Evolutionary conservation across 371 early-diverging fungal species (phyloP).

Genomic region (Apophysomyces elegans): DNA sequence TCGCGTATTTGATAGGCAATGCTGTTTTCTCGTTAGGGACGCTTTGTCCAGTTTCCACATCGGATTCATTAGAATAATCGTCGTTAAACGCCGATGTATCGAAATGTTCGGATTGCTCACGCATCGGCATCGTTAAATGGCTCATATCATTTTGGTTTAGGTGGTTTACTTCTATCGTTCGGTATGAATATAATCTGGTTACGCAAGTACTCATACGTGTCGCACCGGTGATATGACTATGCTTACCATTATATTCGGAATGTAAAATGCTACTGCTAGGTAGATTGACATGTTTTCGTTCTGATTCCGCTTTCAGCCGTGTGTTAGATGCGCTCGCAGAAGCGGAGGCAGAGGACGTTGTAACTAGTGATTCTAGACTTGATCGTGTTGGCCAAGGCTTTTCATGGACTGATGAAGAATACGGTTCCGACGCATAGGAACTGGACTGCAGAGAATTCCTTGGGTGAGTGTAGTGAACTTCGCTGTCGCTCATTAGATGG

Average conservation of each 20-base stretch:
- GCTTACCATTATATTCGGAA: background rate
- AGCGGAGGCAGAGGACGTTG: constrained; percentile 15
- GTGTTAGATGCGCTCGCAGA: background rate
- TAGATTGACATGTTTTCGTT: background rate
- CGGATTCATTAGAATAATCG: constrained; percentile 47
- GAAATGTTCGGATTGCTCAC: constrained; percentile 41
- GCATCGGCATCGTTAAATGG: constrained; percentile 14
- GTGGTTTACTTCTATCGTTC: background rate
- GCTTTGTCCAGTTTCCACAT: constrained; percentile 13
- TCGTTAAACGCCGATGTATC: constrained; percentile 49
- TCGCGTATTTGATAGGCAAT: background rate
- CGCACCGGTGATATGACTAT: background rate
- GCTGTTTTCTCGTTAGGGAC: background rate
- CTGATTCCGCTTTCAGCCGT: background rate
- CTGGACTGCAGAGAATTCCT: constrained; percentile 29
- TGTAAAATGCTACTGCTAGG: background rate
- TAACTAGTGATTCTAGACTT: constrained; percentile 40
- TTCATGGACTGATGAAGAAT: constrained; percentile 24
- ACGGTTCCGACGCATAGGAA: constrained; percentile 33
- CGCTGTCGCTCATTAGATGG: too few relatives aligned
- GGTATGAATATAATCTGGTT: background rate
- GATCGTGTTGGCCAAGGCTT: constrained; percentile 26
- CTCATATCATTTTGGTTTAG: background rate
- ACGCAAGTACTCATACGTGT: background rate
- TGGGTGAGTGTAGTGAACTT: background rate